These are phyloP conservation scores for Xylaria arbuscula DNA, from an alignment of 2,329 filamentous ascomycete species.

Conservation along the genomic window DNA sequence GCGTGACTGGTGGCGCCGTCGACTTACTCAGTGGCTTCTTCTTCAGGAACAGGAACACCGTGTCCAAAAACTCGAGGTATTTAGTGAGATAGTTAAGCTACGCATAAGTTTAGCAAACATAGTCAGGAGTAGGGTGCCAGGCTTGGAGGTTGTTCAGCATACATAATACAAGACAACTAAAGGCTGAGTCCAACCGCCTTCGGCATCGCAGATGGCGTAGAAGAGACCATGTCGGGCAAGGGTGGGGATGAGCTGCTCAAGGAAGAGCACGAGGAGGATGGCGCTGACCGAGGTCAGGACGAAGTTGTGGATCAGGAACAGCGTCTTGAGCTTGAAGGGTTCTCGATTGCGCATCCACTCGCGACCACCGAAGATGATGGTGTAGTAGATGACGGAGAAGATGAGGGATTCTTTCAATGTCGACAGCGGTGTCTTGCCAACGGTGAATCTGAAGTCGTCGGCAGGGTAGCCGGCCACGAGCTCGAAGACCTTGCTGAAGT, in stretches of 20 bases:
- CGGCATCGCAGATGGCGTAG: conserved; percentile 82
- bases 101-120: conserved; percentile 53
- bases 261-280: conserved; percentile 82
- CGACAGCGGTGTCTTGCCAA: conserved; percentile 87
- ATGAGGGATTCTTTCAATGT: conserved; percentile 85
- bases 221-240: conserved; percentile 85
- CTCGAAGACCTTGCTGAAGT: conserved; percentile 90
- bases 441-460: conserved; percentile 85
- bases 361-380: conserved; percentile 91
- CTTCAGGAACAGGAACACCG: conserved; percentile 97
- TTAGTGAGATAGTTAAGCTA: conserved; percentile 99
- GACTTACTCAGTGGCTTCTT: conserved; percentile 92
- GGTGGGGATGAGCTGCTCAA: conserved; percentile 90
- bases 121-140: conserved; percentile 16
- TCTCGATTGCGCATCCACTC: conserved; percentile 90
- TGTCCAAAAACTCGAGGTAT: conserved; percentile 95
- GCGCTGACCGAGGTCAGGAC: conserved; percentile 88
- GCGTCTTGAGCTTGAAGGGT: conserved; percentile 84
- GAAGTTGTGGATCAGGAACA: conserved; percentile 98
- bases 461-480: conserved; percentile 81
- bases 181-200: conserved; percentile 93
- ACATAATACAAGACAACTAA: conserved; percentile 97
- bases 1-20: background rate
- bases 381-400: conserved; percentile 89
- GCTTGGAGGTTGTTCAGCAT: conserved; percentile 52